A percentile compares a stretch with the other conserved stretches of the same genome.
These are phyloP conservation scores for Balansia obtecta DNA, from an alignment of 2,329 filamentous ascomycete genomes.

Conservation along the genomic window DNA sequence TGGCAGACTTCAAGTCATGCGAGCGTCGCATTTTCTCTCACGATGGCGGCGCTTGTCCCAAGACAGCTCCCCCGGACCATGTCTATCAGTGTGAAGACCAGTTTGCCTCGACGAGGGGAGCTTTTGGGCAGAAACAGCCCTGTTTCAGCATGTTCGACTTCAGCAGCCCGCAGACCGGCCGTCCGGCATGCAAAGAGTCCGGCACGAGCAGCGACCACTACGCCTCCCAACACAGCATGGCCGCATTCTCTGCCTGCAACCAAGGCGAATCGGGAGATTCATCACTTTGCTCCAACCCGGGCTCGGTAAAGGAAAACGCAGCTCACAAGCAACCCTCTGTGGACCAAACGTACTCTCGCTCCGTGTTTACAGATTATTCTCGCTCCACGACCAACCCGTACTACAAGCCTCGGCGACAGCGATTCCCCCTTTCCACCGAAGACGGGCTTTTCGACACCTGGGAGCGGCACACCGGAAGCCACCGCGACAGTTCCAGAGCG, in stretches of 20 bases:
- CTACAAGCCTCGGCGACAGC: conserved; percentile 17
- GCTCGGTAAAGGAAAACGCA: neutral
- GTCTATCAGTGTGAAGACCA: neutral
- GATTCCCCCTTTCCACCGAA: conserved; percentile 7
- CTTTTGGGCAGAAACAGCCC: neutral
- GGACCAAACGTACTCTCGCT: neutral
- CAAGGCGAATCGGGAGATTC: neutral
- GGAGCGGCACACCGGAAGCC: conserved; percentile 1
- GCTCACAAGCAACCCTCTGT: neutral
- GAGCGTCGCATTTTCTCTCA: neutral
- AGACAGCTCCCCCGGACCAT: neutral
- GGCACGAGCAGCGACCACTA: neutral
- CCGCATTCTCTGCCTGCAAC: neutral
- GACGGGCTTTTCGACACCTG: conserved; percentile 1
- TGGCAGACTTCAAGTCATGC: neutral
- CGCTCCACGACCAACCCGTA: conserved; percentile 21
- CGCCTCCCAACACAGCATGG: neutral
- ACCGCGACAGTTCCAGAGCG: neutral
- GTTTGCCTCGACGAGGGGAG: conserved; percentile 2
- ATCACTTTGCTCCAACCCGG: conserved; percentile 2
- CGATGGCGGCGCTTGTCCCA: neutral
- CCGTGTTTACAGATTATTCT: conserved; percentile 14
- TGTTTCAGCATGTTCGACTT: conserved; percentile 3
- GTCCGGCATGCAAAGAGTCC: neutral
- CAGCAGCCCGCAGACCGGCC: neutral